phyloP scores from a whole-genome alignment of 176 grass and related monocot species.

The Tuctoria greenei region DNA sequence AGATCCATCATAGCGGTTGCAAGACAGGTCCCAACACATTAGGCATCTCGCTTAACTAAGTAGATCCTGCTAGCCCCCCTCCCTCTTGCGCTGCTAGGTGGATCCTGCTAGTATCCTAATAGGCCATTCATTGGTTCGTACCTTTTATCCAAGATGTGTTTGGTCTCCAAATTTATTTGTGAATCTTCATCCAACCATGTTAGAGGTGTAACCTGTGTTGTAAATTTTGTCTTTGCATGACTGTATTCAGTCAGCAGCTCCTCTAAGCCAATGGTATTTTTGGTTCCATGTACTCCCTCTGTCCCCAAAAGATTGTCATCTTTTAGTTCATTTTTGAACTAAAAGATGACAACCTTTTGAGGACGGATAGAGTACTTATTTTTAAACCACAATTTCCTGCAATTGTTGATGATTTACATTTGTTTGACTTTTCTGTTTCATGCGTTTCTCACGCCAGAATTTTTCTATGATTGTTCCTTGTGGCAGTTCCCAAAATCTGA shows the following conservation, averaged over 20 bases:
- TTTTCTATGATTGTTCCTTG: background rate
- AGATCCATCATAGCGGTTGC: background rate
- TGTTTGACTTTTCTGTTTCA: conserved; percentile 1
- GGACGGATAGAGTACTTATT: too few species aligned
- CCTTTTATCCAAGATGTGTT: background rate
- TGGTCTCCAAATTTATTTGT: background rate
- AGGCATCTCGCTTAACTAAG: background rate
- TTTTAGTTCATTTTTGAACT: too few species aligned
- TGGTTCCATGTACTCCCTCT: background rate
- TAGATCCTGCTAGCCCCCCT: background rate
- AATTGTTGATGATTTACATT: background rate
- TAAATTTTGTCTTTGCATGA: background rate
- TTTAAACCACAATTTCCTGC: background rate
- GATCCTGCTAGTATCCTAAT: background rate
- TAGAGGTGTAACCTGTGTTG: background rate
- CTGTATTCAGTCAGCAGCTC: background rate
- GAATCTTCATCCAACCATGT: background rate
- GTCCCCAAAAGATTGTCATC: too few species aligned
- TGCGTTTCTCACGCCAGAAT: background rate
- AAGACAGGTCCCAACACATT: background rate
- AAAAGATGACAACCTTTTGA: too few species aligned
- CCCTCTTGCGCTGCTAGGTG: background rate
- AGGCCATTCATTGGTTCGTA: background rate
- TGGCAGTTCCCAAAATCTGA: background rate
- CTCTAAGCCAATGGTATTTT: background rate